Evolutionary conservation across 148 eudicot species (phyloP).

Genomic region (Cornus controversa): DNA sequence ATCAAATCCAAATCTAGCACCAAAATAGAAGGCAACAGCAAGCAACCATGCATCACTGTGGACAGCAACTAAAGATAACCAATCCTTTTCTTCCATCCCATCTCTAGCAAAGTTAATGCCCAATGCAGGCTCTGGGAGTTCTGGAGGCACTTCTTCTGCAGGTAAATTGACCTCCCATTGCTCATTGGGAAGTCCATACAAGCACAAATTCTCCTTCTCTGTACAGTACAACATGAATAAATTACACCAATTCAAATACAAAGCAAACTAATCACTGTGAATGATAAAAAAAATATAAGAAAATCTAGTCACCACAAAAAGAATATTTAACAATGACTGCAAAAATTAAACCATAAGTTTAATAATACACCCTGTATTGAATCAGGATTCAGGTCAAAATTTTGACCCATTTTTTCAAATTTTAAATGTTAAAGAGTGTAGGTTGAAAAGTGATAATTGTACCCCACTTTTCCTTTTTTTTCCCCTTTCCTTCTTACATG

Average conservation of each 20-base stretch:
- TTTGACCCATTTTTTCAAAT: too few species aligned
- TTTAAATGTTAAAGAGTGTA: too few species aligned
- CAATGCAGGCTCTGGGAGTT: conserved; percentile 91
- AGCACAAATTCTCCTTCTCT: conserved; percentile 91
- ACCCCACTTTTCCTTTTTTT: too few species aligned
- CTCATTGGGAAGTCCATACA: conserved; percentile 86
- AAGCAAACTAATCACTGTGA: too few species aligned
- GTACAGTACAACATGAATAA: conserved; percentile 19
- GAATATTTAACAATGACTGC: too few species aligned
- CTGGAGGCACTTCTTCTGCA: conserved; percentile 94
- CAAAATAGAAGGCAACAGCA: conserved; percentile 86
- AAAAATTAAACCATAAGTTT: too few species aligned
- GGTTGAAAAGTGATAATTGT: too few species aligned
- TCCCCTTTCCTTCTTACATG: too few species aligned
- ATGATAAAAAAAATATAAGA: too few species aligned
- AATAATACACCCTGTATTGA: too few species aligned
- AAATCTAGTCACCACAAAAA: too few species aligned
- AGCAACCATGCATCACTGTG: conserved; percentile 95
- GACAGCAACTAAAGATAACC: conserved; percentile 87
- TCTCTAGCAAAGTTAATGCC: conserved; percentile 94
- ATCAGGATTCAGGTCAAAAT: too few species aligned
- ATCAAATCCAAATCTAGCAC: conserved; percentile 89
- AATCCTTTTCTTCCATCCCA: conserved; percentile 88
- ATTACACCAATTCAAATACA: conserved; percentile 2
- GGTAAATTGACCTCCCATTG: conserved; percentile 93